Conservation (phyloP, 1,284 basidiomycete species). For the Anthracocystis panici-leucophaei region DNA sequence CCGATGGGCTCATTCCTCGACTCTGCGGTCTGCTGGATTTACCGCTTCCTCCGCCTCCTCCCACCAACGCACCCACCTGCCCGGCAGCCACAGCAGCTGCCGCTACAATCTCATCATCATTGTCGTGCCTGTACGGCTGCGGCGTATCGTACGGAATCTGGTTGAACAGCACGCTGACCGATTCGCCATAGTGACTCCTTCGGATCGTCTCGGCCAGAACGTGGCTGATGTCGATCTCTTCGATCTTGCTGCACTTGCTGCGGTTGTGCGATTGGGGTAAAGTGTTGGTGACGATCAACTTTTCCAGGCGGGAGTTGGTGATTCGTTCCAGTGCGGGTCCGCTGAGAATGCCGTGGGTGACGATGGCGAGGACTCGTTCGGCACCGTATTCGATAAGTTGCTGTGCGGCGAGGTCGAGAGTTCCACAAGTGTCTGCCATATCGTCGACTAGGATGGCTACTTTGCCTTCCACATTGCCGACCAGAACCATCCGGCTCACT, state of each 20-base stretch:
- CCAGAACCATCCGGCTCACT: slow-evolving; percentile 98
- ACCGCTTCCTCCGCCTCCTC: background rate
- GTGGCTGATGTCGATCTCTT: slow-evolving; percentile 89
- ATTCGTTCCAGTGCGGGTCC: slow-evolving; percentile 81
- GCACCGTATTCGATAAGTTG: slow-evolving; percentile 93
- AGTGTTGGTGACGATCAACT: slow-evolving; percentile 98
- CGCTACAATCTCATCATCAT: slow-evolving; percentile 37
- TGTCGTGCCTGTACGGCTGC: slow-evolving; percentile 66
- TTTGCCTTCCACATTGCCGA: slow-evolving; percentile 93
- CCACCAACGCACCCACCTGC: background rate
- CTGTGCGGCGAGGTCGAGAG: slow-evolving; percentile 89
- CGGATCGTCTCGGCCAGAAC: slow-evolving; percentile 97
- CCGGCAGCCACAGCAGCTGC: slow-evolving; percentile 1
- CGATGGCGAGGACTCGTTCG: slow-evolving; percentile 86
- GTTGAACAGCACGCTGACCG: slow-evolving; percentile 66
- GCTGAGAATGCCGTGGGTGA: slow-evolving; percentile 96
- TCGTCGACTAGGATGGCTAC: slow-evolving; percentile 98
- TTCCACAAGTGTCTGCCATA: slow-evolving; percentile 99
- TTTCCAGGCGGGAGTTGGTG: slow-evolving; percentile 76
- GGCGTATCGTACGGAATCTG: slow-evolving; percentile 68
- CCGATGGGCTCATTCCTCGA: slow-evolving; percentile 13
- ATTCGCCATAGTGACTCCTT: slow-evolving; percentile 75
- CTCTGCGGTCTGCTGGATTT: slow-evolving; percentile 7
- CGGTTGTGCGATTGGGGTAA: slow-evolving; percentile 88
- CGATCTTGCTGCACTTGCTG: slow-evolving; percentile 83